A percentile compares a stretch with the other conserved stretches of the same genome.
Conservation (phyloP, 805 yeast species). For the Candida methanosorbosa region DNA sequence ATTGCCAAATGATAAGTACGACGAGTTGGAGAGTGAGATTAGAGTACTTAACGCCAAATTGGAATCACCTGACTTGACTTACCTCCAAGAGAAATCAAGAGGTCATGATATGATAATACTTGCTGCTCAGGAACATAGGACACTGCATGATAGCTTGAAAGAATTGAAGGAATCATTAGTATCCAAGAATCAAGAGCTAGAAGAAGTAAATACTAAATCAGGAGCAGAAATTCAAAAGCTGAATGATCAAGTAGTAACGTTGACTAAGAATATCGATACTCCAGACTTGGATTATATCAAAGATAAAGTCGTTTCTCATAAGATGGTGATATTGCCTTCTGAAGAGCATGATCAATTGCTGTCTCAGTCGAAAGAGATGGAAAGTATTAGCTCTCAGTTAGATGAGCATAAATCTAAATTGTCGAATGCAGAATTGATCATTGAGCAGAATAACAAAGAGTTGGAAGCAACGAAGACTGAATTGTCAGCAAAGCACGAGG, state of each 20-base stretch:
- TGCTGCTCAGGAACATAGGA: conserved; percentile 13
- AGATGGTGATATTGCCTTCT: background rate
- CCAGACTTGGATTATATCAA: conserved; percentile 7
- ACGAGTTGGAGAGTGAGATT: no score
- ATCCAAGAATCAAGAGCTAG: conserved; percentile 1
- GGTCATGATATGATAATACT: conserved; percentile 2
- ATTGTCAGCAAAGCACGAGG: background rate
- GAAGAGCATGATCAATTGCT: conserved; percentile 1
- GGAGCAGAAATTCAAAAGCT: no score
- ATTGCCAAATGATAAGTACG: background rate
- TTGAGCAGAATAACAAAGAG: no score
- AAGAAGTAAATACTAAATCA: no score
- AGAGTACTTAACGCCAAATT: background rate
- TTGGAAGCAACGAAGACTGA: background rate
- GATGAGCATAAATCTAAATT: background rate
- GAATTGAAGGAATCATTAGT: background rate
- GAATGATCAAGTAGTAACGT: no score
- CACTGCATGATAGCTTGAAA: background rate
- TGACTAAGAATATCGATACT: no score
- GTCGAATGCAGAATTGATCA: background rate
- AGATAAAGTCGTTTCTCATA: conserved; percentile 2
- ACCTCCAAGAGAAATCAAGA: background rate
- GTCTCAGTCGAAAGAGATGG: no score
- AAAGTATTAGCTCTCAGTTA: no score
- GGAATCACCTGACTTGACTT: conserved; percentile 3